phyloP scores from a whole-genome alignment of 1,139 yeast genomes.

The Saccharomyces hybrid region DNA sequence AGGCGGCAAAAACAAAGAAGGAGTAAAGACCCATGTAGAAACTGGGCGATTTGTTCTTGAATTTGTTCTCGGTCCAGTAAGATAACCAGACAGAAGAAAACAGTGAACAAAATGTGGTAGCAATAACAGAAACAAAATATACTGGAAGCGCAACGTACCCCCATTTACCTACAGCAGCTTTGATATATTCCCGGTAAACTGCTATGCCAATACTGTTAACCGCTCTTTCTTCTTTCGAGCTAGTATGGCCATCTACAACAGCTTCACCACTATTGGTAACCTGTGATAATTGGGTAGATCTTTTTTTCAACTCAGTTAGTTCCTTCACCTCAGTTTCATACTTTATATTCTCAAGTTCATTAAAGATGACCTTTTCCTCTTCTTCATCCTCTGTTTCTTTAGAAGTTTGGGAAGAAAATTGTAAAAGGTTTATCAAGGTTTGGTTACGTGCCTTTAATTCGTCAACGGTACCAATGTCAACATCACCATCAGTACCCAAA shows the following conservation, averaged over 20 bases:
- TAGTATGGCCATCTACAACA: conserved; percentile 33
- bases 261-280: background rate
- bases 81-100: conserved; percentile 80
- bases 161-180: conserved; percentile 36
- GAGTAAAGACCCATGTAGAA: conserved; percentile 68
- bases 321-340: conserved; percentile 23
- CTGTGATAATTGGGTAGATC: conserved; percentile 14
- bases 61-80: conserved; percentile 65
- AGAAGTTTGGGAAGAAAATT: conserved; percentile 36
- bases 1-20: conserved; percentile 44
- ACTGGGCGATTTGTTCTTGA: conserved; percentile 39
- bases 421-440: conserved; percentile 47
- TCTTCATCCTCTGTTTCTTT: conserved; percentile 33
- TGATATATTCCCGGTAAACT: conserved; percentile 47
- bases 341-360: background rate
- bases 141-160: conserved; percentile 41
- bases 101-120: conserved; percentile 50
- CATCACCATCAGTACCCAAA: conserved; percentile 57
- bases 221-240: conserved; percentile 43
- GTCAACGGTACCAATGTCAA: conserved; percentile 49
- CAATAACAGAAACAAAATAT: conserved; percentile 35
- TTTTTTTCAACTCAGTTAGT: conserved; percentile 15
- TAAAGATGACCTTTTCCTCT: conserved; percentile 17
- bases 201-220: conserved; percentile 40
- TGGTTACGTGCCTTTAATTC: conserved; percentile 40